Percentiles rank a stretch among this genome's conserved stretches.
These are phyloP conservation scores for Polyrhizophydium stewartii DNA, from an alignment of 371 early-diverging fungal species.

Conservation along the genomic window DNA sequence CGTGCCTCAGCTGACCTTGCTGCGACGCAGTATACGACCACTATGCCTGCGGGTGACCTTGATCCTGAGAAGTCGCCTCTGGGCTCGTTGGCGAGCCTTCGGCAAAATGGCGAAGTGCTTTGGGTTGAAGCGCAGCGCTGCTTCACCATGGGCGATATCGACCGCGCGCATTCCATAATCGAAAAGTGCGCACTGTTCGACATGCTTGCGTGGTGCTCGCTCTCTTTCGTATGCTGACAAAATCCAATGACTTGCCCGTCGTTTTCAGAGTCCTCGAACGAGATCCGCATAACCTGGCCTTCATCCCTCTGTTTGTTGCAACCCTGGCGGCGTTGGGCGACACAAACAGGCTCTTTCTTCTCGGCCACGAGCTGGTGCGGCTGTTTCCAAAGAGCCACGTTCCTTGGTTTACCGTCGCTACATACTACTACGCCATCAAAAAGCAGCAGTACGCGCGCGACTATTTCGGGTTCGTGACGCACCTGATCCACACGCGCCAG, in stretches of 20 bases:
- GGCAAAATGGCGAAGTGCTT: neutral
- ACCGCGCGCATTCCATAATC: neutral
- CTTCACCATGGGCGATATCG: neutral
- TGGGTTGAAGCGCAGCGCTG: neutral
- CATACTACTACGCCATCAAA: constrained; percentile 48
- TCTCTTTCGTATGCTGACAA: no score
- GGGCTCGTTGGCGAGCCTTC: neutral
- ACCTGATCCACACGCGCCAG: no score
- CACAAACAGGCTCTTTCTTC: constrained; percentile 59
- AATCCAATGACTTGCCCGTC: no score
- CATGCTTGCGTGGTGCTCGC: no score
- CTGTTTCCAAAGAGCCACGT: constrained; percentile 44
- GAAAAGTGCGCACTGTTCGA: no score
- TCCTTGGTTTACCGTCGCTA: constrained; percentile 73
- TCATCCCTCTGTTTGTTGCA: constrained; percentile 57
- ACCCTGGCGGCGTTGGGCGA: constrained; percentile 59
- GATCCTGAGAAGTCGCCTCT: neutral
- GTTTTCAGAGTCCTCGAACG: constrained; percentile 54
- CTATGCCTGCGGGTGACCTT: no score
- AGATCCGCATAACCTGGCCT: constrained; percentile 56
- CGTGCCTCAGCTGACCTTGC: no score
- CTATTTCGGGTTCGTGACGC: constrained; percentile 54
- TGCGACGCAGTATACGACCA: no score
- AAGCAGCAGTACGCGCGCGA: constrained; percentile 28
- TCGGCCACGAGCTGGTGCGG: constrained; percentile 58